A percentile compares a stretch with the other conserved stretches of the same genome.
These are phyloP conservation scores for Lecanosticta acicola DNA, from an alignment of 2,329 filamentous ascomycete species.

Conservation along the genomic window DNA sequence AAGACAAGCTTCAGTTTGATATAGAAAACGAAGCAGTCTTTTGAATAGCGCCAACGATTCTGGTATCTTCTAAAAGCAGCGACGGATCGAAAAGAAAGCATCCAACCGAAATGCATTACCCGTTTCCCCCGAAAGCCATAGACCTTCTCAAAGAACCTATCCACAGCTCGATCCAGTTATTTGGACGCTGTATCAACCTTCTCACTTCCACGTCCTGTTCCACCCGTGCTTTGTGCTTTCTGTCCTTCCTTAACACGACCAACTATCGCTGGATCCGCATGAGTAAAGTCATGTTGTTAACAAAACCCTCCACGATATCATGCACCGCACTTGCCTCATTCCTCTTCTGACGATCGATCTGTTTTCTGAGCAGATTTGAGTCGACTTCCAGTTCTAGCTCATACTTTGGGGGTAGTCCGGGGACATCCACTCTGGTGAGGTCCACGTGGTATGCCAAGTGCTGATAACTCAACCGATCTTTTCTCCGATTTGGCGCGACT, in stretches of 20 bases:
- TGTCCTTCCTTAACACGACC: neutral
- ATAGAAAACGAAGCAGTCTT: neutral
- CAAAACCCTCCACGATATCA: conserved; percentile 64
- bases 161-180: no score
- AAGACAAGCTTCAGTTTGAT: no score
- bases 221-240: neutral
- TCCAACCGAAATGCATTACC: no score
- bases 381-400: conserved; percentile 75
- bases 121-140: no score
- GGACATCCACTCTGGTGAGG: conserved; percentile 75
- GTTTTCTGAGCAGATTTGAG: conserved; percentile 58
- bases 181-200: neutral
- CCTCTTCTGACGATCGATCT: conserved; percentile 54
- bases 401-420: conserved; percentile 57
- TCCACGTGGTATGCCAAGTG: conserved; percentile 85
- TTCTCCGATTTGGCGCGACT: conserved; percentile 44
- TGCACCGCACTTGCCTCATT: conserved; percentile 56
- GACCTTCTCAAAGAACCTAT: no score
- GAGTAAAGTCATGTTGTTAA: conserved; percentile 66
- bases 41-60: neutral
- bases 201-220: neutral
- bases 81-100: neutral
- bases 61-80: neutral
- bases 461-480: conserved; percentile 86
- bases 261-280: conserved; percentile 16